Percentiles rank a stretch among this genome's conserved stretches.
Conservation (phyloP, 2,329 filamentous ascomycete species). For the Nothophaeocryptopus gaeumannii region DNA sequence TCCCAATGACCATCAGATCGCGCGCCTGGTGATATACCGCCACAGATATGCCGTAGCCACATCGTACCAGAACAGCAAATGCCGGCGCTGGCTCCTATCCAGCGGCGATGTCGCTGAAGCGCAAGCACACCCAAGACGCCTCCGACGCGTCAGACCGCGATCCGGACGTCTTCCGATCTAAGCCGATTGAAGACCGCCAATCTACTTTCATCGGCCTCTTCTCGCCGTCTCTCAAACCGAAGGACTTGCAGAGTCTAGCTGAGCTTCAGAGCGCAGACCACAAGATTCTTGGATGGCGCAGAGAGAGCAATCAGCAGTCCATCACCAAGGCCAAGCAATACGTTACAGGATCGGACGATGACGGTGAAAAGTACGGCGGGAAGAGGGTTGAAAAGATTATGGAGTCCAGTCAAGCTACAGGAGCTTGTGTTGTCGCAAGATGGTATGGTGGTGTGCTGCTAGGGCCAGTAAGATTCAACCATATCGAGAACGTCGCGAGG, state of each 20-base stretch:
- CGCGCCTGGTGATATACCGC: no score
- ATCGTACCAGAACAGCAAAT: neutral
- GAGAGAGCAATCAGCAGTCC: slow-evolving; percentile 46
- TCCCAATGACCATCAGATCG: no score
- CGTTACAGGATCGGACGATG: slow-evolving; percentile 50
- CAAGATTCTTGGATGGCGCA: slow-evolving; percentile 52
- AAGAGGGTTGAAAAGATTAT: slow-evolving; percentile 49
- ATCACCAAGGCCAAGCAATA: slow-evolving; percentile 41
- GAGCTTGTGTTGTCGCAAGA: slow-evolving; percentile 51
- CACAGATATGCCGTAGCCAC: neutral
- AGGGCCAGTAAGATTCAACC: slow-evolving; percentile 52
- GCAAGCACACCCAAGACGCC: slow-evolving; percentile 25
- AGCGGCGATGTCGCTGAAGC: slow-evolving; percentile 29
- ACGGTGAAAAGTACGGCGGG: slow-evolving; percentile 54
- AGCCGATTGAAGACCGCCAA: slow-evolving; percentile 49
- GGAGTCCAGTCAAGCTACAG: slow-evolving; percentile 43
- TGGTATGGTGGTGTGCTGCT: slow-evolving; percentile 53
- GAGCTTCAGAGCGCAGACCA: slow-evolving; percentile 49
- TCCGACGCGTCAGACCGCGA: slow-evolving; percentile 5
- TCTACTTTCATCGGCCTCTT: slow-evolving; percentile 53
- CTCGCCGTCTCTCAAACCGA: slow-evolving; percentile 44
- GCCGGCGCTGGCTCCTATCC: neutral
- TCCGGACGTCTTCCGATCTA: slow-evolving; percentile 44
- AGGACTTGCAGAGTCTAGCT: slow-evolving; percentile 43
- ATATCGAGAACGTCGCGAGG: slow-evolving; percentile 50